Percentiles rank a stretch among this genome's conserved stretches.
These are phyloP conservation scores for Yueomyces sinensis DNA, from an alignment of 805 yeast species.

Conservation along the genomic window DNA sequence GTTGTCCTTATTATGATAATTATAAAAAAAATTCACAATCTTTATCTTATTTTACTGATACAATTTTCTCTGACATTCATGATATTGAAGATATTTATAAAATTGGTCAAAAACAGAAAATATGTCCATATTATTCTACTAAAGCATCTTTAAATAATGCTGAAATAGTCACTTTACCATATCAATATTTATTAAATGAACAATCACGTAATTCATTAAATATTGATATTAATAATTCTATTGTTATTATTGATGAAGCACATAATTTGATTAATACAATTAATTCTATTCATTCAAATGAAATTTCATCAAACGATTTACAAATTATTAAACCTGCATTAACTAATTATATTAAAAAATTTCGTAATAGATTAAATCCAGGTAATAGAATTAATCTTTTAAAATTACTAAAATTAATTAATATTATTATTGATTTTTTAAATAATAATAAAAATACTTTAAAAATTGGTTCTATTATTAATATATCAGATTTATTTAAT, in stretches of 20 bases:
- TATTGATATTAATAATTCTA: constrained; percentile 44
- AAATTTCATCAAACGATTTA: constrained; percentile 40
- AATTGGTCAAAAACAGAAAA: constrained; percentile 40
- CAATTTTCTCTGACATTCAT: constrained; percentile 39
- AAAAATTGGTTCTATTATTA: constrained; percentile 25
- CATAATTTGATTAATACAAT: constrained; percentile 77
- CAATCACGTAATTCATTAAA: constrained; percentile 47
- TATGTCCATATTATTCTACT: constrained; percentile 77
- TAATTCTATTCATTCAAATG: constrained; percentile 51
- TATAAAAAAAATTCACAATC: constrained; percentile 22
- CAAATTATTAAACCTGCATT: constrained; percentile 33
- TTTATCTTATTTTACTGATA: constrained; percentile 33
- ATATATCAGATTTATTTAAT: too few species aligned
- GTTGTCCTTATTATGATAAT: constrained; percentile 22
- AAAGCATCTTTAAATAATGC: constrained; percentile 43
- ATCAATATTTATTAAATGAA: constrained; percentile 56
- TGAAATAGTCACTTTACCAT: constrained; percentile 77
- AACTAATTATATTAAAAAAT: constrained; percentile 42
- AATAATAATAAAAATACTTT: constrained; percentile 35
- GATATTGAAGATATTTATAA: constrained; percentile 70
- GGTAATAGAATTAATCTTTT: constrained; percentile 58
- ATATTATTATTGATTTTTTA: constrained; percentile 37
- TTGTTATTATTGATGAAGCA: constrained; percentile 84
- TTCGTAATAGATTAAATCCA: constrained; percentile 50
- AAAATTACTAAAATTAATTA: constrained; percentile 47